A percentile compares a stretch with the other conserved stretches of the same genome.
Evolutionary conservation across 2,329 filamentous ascomycete genomes (phyloP).

Genomic region (Fusarium kyushuense): DNA sequence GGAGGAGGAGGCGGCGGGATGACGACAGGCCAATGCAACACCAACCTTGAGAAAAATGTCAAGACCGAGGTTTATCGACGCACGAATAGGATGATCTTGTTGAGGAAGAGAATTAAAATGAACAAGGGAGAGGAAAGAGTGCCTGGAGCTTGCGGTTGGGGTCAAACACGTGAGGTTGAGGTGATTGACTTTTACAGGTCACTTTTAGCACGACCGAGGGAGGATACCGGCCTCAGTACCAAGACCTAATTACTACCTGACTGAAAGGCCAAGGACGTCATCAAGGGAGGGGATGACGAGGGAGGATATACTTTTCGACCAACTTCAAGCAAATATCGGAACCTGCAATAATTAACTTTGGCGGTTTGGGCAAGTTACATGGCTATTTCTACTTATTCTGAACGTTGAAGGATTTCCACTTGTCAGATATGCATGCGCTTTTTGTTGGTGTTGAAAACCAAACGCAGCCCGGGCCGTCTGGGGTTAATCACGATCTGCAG

Average conservation of each 20-base stretch:
- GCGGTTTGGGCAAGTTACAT: not conserved
- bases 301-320: not conserved
- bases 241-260: not conserved
- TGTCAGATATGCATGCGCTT: not conserved
- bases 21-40: constrained; percentile 33
- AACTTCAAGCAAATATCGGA: not conserved
- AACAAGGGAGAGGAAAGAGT: constrained; percentile 16
- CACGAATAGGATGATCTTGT: constrained; percentile 3
- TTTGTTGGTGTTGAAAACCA: constrained; percentile 17
- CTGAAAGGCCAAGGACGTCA: constrained; percentile 26
- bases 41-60: constrained; percentile 4
- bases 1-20: constrained; percentile 22
- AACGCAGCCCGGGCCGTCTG: constrained; percentile 4
- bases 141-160: constrained; percentile 27
- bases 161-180: constrained; percentile 33
- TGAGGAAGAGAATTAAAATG: constrained; percentile 11
- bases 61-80: constrained; percentile 2
- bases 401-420: not conserved
- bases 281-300: constrained; percentile 7
- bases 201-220: constrained; percentile 10
- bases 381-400: not conserved
- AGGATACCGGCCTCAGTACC: not conserved
- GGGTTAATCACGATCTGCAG: constrained; percentile 37
- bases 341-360: not conserved
- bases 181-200: constrained; percentile 18